Evolutionary conservation across 2,329 filamentous ascomycete genomes (phyloP), one percentile per base, ranked within the genome.

Genomic region (Tolypocladium capitatum): DNA sequence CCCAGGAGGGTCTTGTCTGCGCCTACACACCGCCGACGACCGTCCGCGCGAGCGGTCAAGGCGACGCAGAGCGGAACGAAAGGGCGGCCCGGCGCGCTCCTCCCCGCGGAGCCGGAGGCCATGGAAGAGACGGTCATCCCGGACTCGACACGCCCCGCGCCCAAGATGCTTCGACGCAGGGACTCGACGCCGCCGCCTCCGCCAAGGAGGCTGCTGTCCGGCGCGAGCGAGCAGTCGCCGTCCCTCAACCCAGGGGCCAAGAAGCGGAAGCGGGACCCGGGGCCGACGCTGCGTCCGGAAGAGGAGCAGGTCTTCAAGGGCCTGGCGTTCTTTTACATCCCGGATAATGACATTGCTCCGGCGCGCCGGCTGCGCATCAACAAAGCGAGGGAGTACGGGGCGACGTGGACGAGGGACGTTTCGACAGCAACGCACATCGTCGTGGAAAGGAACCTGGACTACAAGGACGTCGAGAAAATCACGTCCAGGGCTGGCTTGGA

Each of bases 331-430:
- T 86, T 80, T 65, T 95, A 92, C 61, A 78, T 94, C 6, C 91
- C 89, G 0, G 85, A 92, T 54, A 79, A 88, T 53, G 83, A 91
- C 52, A 74, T 84, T 43, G 78, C 82, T 31, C 75, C 76, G 11
- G 71, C 76, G 8, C 77, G 90, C 35, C 78, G 77, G 47, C 64
- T 81, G 49, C 81, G 86, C 4, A 94, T 96, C 46, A 75, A 75
- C 30, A 89, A 83, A 61, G 82, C 85, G 0, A 74, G 79, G 46
- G 81, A 88, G 56, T 81, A 81, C 60, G 91, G 91, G 40, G 91
- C 84, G 1, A 67, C 62, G 1, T 92, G 89, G 81, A 75, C 79
- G 28, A 74, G 73, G 45, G 65, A 71, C 1, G 77, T 82, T 59
- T 63, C 55, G 0, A 64, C 65, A 21, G 76, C 92, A 16, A 94